Base-by-base conservation (phyloP, 2,329 filamentous ascomycete species). In the Thielaviopsis populi region DNA sequence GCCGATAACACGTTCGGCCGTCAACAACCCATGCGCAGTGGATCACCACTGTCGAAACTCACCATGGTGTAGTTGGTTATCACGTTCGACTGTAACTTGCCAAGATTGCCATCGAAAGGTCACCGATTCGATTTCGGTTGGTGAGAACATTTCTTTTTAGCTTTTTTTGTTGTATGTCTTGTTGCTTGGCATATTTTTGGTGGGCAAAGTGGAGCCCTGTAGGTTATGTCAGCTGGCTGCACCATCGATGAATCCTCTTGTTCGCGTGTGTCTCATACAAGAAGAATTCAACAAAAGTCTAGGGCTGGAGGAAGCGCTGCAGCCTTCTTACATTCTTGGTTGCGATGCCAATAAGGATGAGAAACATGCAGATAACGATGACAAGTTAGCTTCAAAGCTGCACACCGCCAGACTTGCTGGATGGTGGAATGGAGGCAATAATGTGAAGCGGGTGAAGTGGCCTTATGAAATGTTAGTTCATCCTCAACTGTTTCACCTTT, bases 1-100 rank as follows among this genome's bases (percentile, higher is more conserved):
- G 1, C 50, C 8, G 3, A 1, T 19, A 33, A 33, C 3, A 15
- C 0, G 11, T 1, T 5, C 19, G 30, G 7, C 42, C 41, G 3
- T 4, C 56, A 53, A 60, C 42, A 40, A 60, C 24, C 58, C 58
- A 59, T 58, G 63, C 41, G 59, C 53, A 63, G 61, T 61, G 54
- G 65, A 22, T 41, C 40, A 62, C 50, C 19, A 61, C 56, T 56
- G 56, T 64, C 41, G 50, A 56, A 53, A 64, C 54, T 66, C 64
- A 66, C 43, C 54, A 64, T 61, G 56, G 64, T 66, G 64, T 66
- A 63, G 61, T 43, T 63, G 61, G 61, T 63, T 64, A 64, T 61
- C 61, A 64, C 64, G 62, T 66, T 63, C 56, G 56, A 63, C 62
- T 66, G 64, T 61, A 66, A 61, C 15, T 63, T 64, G 56, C 8